Conservation (phyloP, 495 filamentous ascomycete genomes). For the Amphirosellinia nigrospora region DNA sequence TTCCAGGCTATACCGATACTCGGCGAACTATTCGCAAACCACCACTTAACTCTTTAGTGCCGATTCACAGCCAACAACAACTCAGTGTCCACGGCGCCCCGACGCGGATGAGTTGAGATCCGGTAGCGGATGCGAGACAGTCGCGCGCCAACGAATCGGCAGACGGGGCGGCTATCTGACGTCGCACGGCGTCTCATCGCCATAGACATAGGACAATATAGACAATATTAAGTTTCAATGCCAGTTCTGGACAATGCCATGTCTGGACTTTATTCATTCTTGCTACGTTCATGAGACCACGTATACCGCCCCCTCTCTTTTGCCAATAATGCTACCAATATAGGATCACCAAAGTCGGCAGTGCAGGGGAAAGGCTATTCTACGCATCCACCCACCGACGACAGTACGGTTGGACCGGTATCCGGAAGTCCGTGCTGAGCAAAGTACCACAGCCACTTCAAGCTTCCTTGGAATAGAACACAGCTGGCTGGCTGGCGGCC, state of each 20-base stretch:
- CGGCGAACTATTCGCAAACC: neutral
- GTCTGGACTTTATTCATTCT: conserved; percentile 1
- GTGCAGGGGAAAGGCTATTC: conserved; percentile 2
- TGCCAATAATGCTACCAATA: conserved; percentile 8
- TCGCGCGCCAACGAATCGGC: conserved; percentile 7
- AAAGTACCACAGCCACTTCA: conserved; percentile 14
- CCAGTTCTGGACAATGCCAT: conserved; percentile 12
- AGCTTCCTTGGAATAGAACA: neutral
- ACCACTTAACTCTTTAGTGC: neutral
- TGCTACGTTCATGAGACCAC: neutral
- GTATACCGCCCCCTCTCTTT: neutral
- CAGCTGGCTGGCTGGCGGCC: neutral
- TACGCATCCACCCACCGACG: neutral
- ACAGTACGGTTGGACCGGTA: neutral
- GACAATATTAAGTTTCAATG: neutral
- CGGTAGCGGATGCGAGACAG: conserved; percentile 19
- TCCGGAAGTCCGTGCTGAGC: conserved; percentile 17
- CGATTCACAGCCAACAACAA: neutral
- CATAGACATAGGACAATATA: no score
- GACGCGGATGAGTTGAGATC: conserved; percentile 15
- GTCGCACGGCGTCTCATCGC: conserved; percentile 14
- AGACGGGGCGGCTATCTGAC: conserved; percentile 7
- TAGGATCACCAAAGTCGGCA: neutral
- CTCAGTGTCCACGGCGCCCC: neutral
- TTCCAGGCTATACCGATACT: neutral